Evolutionary conservation across 2,329 filamentous ascomycete genomes (phyloP).

Genomic region (Colletotrichum cereale): DNA sequence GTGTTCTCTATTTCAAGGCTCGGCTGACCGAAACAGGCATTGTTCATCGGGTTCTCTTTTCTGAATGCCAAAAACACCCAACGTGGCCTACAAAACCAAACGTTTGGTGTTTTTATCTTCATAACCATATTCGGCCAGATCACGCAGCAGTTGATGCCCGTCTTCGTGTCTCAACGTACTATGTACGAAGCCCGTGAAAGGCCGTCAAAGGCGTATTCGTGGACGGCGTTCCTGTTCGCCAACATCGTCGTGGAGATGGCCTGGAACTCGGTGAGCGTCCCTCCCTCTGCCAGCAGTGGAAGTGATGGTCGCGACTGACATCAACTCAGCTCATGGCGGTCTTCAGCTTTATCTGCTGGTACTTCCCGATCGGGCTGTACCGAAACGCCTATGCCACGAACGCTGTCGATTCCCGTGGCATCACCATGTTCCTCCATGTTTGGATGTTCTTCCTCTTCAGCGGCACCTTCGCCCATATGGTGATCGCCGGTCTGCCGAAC

Average conservation of each 20-base stretch:
- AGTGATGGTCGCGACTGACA: not conserved
- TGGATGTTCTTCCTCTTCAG: constrained; percentile 75
- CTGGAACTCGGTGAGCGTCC: constrained; percentile 71
- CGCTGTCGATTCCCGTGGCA: constrained; percentile 61
- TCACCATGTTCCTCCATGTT: constrained; percentile 73
- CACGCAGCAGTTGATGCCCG: constrained; percentile 76
- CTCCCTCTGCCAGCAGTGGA: not conserved
- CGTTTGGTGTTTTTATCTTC: constrained; percentile 80
- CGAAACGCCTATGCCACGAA: constrained; percentile 66
- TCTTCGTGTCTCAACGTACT: constrained; percentile 76
- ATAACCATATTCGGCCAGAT: constrained; percentile 77
- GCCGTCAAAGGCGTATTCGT: constrained; percentile 76
- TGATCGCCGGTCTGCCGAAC: constrained; percentile 72
- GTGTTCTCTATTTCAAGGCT: too few relatives aligned
- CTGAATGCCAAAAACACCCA: constrained; percentile 70
- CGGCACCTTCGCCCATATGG: constrained; percentile 74
- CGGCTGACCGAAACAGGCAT: constrained; percentile 47
- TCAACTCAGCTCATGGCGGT: constrained; percentile 50
- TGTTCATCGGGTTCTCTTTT: constrained; percentile 79
- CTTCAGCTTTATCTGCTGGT: constrained; percentile 74
- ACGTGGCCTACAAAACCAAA: constrained; percentile 77
- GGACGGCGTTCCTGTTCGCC: constrained; percentile 75
- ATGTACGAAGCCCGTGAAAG: constrained; percentile 79
- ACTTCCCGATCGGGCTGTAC: constrained; percentile 76
- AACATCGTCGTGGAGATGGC: constrained; percentile 74